Conservation (phyloP, 768 basidiomycete species). For the Pleurotus tuoliensis region DNA sequence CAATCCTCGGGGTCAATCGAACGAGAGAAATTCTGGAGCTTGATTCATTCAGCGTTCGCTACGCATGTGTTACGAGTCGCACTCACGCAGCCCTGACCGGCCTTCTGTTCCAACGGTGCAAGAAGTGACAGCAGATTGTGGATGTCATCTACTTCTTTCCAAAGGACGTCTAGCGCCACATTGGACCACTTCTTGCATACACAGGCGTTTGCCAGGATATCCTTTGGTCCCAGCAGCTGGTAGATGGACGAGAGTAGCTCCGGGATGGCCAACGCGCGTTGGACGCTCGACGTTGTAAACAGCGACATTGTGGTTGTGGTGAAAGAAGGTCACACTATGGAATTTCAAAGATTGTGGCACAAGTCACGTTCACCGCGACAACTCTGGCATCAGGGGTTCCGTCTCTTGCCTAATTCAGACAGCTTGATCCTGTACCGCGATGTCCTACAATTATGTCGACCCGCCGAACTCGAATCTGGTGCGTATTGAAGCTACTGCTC, state of each 20-base stretch:
- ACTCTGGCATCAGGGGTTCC: too few species aligned
- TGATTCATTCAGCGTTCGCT: too few species aligned
- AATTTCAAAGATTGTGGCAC: too few species aligned
- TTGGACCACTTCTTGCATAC: constrained; percentile 57
- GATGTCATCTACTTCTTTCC: constrained; percentile 49
- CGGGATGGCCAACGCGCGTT: neutral
- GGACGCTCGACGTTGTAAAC: neutral
- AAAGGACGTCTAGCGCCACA: constrained; percentile 29
- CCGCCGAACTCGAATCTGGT: constrained; percentile 67
- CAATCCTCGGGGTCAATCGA: constrained; percentile 47
- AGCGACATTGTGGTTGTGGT: neutral
- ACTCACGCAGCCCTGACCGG: constrained; percentile 24
- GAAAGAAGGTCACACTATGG: neutral
- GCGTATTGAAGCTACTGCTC: constrained; percentile 17
- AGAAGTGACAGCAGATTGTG: constrained; percentile 44
- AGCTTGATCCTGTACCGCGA: constrained; percentile 20
- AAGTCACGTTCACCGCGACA: too few species aligned
- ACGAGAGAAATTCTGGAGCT: constrained; percentile 34
- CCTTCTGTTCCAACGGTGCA: constrained; percentile 32
- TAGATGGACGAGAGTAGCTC: constrained; percentile 1
- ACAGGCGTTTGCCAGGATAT: constrained; percentile 4
- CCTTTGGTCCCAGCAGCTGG: neutral
- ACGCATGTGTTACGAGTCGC: neutral
- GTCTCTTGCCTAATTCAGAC: neutral
- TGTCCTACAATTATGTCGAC: constrained; percentile 56